Evolutionary conservation across 805 yeast genomes (phyloP).

Genomic region (Kodamaea neixiangensis): DNA sequence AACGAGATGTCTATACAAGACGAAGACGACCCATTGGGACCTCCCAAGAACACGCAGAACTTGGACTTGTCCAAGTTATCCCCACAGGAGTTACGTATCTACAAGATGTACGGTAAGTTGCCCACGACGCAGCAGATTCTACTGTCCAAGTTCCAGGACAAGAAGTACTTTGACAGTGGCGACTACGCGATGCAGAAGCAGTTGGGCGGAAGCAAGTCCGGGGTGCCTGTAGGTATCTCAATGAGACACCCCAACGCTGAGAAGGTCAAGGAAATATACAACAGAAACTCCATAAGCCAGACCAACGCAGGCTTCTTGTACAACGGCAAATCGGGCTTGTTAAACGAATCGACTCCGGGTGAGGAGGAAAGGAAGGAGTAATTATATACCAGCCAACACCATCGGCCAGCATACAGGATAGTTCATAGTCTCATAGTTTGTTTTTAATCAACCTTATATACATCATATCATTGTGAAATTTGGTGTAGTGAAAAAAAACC

Average conservation of each 20-base stretch:
- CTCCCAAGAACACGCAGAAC: conserved; percentile 45
- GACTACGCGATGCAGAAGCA: conserved; percentile 82
- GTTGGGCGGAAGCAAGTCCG: conserved; percentile 29
- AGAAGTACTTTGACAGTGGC: conserved; percentile 92
- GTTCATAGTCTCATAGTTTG: neutral
- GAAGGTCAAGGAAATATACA: conserved; percentile 56
- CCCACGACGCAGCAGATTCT: conserved; percentile 80
- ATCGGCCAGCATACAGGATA: neutral
- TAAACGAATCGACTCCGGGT: conserved; percentile 49
- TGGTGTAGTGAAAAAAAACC: conserved; percentile 4
- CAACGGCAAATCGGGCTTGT: conserved; percentile 55
- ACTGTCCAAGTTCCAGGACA: conserved; percentile 74
- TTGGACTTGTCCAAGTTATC: conserved; percentile 59
- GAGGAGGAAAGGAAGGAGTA: conserved; percentile 16
- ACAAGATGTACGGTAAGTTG: conserved; percentile 79
- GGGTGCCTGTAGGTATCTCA: conserved; percentile 38
- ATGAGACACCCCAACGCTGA: conserved; percentile 57
- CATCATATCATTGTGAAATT: neutral
- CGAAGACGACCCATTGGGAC: conserved; percentile 54
- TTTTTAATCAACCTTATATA: neutral
- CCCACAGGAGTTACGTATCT: conserved; percentile 79
- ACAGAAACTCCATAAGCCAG: conserved; percentile 58
- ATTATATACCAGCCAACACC: neutral
- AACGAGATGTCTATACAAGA: conserved; percentile 30
- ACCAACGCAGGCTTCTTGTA: conserved; percentile 43